phyloP scores from a whole-genome alignment of 495 filamentous ascomycete genomes.

The Hypoxylon intermedium region DNA sequence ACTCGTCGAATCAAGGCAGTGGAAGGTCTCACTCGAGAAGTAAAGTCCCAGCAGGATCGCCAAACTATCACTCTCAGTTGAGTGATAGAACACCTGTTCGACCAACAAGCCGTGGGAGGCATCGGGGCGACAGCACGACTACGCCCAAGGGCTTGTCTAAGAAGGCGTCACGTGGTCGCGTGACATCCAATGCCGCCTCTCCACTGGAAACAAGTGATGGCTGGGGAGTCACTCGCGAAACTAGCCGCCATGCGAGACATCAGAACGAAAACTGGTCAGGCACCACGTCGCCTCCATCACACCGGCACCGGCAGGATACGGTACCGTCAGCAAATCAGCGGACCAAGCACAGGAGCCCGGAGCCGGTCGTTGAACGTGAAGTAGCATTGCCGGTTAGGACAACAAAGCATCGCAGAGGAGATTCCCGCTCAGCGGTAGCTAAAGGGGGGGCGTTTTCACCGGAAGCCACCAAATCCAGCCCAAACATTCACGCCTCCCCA shows the following conservation, averaged over 20 bases:
- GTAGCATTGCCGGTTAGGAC: conserved; percentile 7
- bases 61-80: conserved; percentile 1
- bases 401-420: conserved; percentile 7
- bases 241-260: conserved; percentile 6
- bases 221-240: not conserved
- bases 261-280: not conserved
- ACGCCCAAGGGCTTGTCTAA: conserved; percentile 12
- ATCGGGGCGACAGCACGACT: conserved; percentile 11
- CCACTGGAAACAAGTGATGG: not conserved
- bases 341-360: conserved; percentile 3
- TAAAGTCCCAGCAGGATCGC: conserved; percentile 7
- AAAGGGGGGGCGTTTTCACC: not conserved
- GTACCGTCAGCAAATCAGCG: conserved; percentile 4
- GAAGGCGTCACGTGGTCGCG: conserved; percentile 4
- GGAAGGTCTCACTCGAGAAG: conserved; percentile 24
- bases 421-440: conserved; percentile 8
- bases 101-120: conserved; percentile 24
- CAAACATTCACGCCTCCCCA: not conserved
- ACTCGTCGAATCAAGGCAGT: not conserved
- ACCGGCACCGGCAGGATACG: conserved; percentile 10
- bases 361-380: not conserved
- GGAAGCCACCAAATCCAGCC: not conserved
- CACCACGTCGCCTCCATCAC: conserved; percentile 1
- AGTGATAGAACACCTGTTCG: conserved; percentile 2
- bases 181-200: conserved; percentile 6